phyloP scores from a whole-genome alignment of 306 rosid genomes.

The cucumber (Cucumis sativus) region Cucumber_9930_V3 NC_026660.2:17374001-17374500 shows the following conservation, averaged over 20 bases:
- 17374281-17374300: not conserved
- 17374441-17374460: not conserved
- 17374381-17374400: not conserved
- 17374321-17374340: not conserved
- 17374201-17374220: not conserved
- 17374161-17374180: no score
- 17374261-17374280: not conserved
- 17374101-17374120: no score
- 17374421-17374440: not conserved
- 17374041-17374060: no score
- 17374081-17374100: no score
- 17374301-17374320: not conserved
- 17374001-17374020: no score
- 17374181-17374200: not conserved
- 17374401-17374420: not conserved
- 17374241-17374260: not conserved
- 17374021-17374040: no score
- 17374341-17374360: no score
- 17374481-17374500: not conserved
- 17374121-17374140: no score
- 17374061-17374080: no score
- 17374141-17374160: no score
- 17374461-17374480: not conserved
- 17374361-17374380: not conserved
- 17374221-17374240: not conserved